A percentile compares a stretch with the other conserved stretches of the same genome.
Conservation (phyloP, 768 basidiomycete species). For the Leccinum ochraceum region DNA sequence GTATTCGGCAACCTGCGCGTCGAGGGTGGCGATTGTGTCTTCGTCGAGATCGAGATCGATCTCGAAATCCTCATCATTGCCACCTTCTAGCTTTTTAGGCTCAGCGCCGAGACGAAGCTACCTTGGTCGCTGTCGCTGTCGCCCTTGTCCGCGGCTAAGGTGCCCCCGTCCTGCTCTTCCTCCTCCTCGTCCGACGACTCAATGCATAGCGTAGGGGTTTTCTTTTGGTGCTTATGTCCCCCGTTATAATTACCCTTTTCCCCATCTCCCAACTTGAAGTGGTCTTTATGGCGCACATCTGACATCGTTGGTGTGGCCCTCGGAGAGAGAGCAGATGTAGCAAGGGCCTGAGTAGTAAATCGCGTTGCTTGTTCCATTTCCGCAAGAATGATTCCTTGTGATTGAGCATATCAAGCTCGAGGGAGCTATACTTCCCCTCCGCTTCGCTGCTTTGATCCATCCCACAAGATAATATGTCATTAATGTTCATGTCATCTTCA, state of each 20-base stretch:
- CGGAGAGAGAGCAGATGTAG: neutral
- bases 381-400: too few species aligned
- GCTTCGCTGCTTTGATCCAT: too few species aligned
- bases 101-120: conserved; percentile 45
- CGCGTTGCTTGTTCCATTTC: too few species aligned
- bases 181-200: conserved; percentile 82
- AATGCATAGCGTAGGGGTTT: conserved; percentile 13
- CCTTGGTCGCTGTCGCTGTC: conserved; percentile 50
- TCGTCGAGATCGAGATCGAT: conserved; percentile 89
- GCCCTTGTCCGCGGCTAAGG: conserved; percentile 38
- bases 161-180: too few species aligned
- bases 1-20: conserved; percentile 72
- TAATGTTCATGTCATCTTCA: too few species aligned
- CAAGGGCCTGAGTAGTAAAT: too few species aligned
- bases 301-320: conserved; percentile 41
- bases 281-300: conserved; percentile 83
- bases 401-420: too few species aligned
- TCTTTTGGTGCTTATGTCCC: conserved; percentile 12
- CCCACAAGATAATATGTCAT: too few species aligned
- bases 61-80: conserved; percentile 32
- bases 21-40: conserved; percentile 63
- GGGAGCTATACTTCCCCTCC: too few species aligned
- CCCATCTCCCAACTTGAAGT: conserved; percentile 52
- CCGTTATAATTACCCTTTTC: conserved; percentile 37
- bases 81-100: conserved; percentile 15